A percentile compares a stretch with the other conserved stretches of the same genome.
These are phyloP conservation scores for Neohortaea acidophila DNA, from an alignment of 495 filamentous ascomycete genomes.

Conservation along the genomic window DNA sequence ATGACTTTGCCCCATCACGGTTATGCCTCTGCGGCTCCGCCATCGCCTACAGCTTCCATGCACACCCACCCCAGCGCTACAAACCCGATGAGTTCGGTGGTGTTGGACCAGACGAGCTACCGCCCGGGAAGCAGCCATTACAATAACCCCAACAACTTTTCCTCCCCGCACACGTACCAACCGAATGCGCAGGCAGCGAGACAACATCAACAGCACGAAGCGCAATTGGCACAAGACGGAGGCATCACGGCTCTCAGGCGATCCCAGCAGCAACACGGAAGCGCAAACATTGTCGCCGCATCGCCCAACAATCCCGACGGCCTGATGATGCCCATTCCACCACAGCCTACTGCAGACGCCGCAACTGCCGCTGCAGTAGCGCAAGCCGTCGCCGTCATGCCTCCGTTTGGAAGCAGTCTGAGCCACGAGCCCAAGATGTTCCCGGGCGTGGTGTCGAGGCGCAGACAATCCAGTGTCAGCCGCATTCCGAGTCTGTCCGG, in stretches of 20 bases:
- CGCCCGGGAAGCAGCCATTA: not conserved
- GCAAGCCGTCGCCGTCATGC: not conserved
- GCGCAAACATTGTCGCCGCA: not conserved
- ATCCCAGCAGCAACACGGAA: not conserved
- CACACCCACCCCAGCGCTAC: constrained; percentile 19
- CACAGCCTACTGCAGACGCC: not conserved
- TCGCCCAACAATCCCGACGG: not conserved
- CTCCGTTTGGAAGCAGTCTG: not conserved
- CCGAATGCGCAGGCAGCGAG: not conserved
- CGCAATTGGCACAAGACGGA: not conserved
- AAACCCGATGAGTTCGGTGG: constrained; percentile 6
- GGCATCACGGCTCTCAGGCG: not conserved
- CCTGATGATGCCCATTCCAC: constrained; percentile 7
- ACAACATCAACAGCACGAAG: not conserved
- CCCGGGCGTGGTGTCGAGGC: constrained; percentile 22
- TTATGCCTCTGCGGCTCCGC: constrained; percentile 10
- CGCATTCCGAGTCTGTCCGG: not conserved
- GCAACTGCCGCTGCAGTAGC: not conserved
- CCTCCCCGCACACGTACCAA: constrained; percentile 1
- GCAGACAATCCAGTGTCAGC: not conserved
- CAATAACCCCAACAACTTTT: not conserved
- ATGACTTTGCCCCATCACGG: not conserved
- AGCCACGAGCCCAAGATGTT: constrained; percentile 25
- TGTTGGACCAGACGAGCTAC: not conserved
- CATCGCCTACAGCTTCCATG: constrained; percentile 20